A percentile compares a stretch with the other conserved stretches of the same genome.
phyloP scores from a whole-genome alignment of 768 basidiomycete species.

The Auricularia heimuer region DNA sequence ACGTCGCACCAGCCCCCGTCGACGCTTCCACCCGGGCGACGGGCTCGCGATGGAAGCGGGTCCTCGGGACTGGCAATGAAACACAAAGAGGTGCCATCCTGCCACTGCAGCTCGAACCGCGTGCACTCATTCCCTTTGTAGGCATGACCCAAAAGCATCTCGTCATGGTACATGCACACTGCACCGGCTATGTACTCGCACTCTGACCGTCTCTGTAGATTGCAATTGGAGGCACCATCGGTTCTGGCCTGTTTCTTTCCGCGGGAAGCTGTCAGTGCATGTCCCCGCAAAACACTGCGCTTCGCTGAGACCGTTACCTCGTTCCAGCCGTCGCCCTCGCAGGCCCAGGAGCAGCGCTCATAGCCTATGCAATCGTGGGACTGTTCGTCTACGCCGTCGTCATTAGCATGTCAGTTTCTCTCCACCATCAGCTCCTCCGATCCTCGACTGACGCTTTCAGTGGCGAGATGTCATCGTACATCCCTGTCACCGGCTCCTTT shows the following conservation, averaged over 20 bases:
- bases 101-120: neutral
- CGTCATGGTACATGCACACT: conserved; percentile 30
- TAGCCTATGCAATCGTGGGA: conserved; percentile 52
- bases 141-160: conserved; percentile 17
- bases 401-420: conserved; percentile 38
- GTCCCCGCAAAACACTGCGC: neutral
- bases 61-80: neutral
- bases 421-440: neutral
- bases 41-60: neutral
- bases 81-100: neutral
- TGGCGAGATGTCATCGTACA: conserved; percentile 60
- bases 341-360: conserved; percentile 51
- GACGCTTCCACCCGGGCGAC: neutral
- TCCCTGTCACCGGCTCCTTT: conserved; percentile 52
- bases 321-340: conserved; percentile 39
- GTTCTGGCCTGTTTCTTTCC: conserved; percentile 53
- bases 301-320: neutral
- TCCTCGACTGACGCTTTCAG: conserved; percentile 16
- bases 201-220: neutral
- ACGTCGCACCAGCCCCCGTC: neutral
- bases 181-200: neutral
- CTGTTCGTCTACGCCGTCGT: conserved; percentile 52
- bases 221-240: conserved; percentile 50
- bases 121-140: neutral
- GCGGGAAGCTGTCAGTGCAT: conserved; percentile 37